These are phyloP conservation scores for Trichoderma reesei DNA, from an alignment of 495 filamentous ascomycete species.

Conservation along the genomic window DNA sequence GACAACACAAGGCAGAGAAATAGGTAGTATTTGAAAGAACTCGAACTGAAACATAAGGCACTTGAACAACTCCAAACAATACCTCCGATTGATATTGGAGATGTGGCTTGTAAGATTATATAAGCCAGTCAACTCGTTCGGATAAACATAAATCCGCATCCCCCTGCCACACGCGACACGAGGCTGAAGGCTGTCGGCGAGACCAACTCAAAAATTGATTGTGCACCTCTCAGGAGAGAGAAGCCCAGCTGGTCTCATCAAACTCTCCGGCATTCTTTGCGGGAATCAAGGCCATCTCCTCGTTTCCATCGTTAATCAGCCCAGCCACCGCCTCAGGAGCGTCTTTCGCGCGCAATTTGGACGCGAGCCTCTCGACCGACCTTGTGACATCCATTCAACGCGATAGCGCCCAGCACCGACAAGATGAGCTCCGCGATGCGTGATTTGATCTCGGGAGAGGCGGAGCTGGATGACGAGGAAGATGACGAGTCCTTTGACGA, in stretches of 20 bases:
- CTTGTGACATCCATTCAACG: not conserved
- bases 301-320: not conserved
- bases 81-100: no score
- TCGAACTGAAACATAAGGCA: not conserved
- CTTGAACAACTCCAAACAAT: not conserved
- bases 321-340: not conserved
- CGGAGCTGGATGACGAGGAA: constrained; percentile 81
- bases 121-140: not conserved
- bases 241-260: not conserved
- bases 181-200: constrained; percentile 1
- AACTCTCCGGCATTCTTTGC: not conserved
- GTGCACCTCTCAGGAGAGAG: not conserved
- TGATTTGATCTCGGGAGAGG: constrained; percentile 74
- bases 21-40: no score
- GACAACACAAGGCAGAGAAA: no score
- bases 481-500: constrained; percentile 83
- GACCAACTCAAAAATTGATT: constrained; percentile 2
- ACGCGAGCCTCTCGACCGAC: not conserved
- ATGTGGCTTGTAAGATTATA: not conserved
- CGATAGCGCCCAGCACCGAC: constrained; percentile 10
- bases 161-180: constrained; percentile 7
- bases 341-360: not conserved
- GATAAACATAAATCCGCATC: not conserved
- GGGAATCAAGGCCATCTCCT: not conserved
- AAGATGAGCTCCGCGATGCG: constrained; percentile 57